Evolutionary conservation across 495 filamentous ascomycete species (phyloP).

Genomic region (Neurospora terricola): DNA sequence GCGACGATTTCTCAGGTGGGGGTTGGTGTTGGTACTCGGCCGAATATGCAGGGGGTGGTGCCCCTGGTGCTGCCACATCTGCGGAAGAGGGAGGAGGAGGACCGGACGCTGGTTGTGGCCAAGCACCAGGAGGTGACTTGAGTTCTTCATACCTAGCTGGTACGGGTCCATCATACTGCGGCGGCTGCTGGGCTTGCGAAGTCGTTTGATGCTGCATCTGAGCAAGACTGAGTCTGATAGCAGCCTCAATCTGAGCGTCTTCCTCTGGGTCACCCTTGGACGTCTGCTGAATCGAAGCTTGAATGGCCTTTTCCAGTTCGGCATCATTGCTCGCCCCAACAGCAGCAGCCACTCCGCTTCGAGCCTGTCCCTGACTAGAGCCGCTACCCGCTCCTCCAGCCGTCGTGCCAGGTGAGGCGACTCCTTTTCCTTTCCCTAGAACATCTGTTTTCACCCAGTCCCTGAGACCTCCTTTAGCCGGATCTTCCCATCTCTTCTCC

Average conservation of each 20-base stretch:
- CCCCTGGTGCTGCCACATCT: not conserved
- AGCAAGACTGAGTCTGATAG: conserved; percentile 55
- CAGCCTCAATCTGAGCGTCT: conserved; percentile 56
- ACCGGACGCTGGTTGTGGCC: conserved; percentile 5
- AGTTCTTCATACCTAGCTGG: not conserved
- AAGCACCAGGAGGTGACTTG: not conserved
- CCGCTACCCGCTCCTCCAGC: conserved; percentile 20
- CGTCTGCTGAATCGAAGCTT: conserved; percentile 54
- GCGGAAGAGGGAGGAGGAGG: not conserved
- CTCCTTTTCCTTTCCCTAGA: conserved; percentile 2
- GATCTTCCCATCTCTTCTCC: conserved; percentile 22
- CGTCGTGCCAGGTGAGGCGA: conserved; percentile 5
- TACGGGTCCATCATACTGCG: not conserved
- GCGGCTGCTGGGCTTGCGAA: conserved; percentile 16
- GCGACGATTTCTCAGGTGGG: not conserved
- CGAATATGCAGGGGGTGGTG: not conserved
- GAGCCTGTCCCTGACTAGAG: not conserved
- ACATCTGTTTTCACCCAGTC: conserved; percentile 8
- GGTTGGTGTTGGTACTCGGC: not conserved
- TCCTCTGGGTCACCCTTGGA: conserved; percentile 57
- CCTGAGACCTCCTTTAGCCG: conserved; percentile 1
- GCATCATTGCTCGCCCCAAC: conserved; percentile 20
- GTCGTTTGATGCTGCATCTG: conserved; percentile 43
- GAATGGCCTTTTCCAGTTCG: conserved; percentile 61
- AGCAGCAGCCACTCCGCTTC: not conserved